Evolutionary conservation across 257 asterid genomes (phyloP).

Genomic region (Anisodus acutangulus): DNA sequence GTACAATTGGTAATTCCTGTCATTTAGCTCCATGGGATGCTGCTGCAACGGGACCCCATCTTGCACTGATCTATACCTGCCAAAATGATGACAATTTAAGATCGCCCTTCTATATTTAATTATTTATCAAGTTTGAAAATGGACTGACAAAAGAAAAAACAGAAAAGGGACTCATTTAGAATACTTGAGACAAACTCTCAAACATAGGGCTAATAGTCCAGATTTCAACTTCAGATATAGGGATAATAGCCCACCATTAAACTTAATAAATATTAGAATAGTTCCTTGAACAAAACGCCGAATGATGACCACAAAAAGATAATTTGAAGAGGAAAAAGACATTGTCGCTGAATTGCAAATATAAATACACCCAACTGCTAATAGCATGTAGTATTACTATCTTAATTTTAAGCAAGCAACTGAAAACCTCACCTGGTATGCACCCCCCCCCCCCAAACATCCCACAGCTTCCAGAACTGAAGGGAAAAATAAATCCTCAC

Average conservation of each 20-base stretch:
- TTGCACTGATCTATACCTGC: slow-evolving; percentile 43
- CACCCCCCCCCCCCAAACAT: no score
- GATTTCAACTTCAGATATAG: background rate
- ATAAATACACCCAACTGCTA: background rate
- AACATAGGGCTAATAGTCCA: background rate
- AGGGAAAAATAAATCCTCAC: background rate
- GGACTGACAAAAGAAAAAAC: background rate
- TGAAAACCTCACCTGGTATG: slow-evolving; percentile 20
- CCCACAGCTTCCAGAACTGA: background rate
- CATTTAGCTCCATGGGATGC: slow-evolving; percentile 39
- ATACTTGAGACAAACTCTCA: background rate
- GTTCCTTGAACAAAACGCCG: background rate
- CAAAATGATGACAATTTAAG: slow-evolving; percentile 27
- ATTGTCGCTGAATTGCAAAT: background rate
- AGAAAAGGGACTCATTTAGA: background rate
- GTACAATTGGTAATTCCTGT: slow-evolving; percentile 37
- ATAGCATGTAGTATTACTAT: background rate
- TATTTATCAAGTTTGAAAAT: slow-evolving; percentile 7
- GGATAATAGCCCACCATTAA: background rate
- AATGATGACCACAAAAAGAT: background rate
- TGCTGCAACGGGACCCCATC: slow-evolving; percentile 27
- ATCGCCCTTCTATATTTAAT: slow-evolving; percentile 19
- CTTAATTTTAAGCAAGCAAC: slow-evolving; percentile 11
- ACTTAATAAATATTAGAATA: slow-evolving; percentile 8
- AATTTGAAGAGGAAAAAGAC: background rate